These are phyloP conservation scores for Paraphoma chrysanthemicola DNA, from an alignment of 2,329 filamentous ascomycete genomes.

Conservation along the genomic window DNA sequence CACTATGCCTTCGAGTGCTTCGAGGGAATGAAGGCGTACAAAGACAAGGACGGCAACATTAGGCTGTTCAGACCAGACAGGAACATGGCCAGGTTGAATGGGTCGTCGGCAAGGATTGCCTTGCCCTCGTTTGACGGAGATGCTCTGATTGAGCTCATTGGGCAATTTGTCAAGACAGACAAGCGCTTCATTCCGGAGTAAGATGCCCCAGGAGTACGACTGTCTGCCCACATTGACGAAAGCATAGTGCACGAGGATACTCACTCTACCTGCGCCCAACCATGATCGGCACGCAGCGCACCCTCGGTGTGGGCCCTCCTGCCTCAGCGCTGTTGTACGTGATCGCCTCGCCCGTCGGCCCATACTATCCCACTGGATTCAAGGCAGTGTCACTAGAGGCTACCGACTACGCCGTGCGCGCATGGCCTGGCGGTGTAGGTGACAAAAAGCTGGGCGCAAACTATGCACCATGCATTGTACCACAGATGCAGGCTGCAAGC, in stretches of 20 bases:
- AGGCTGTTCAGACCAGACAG: slow-evolving; percentile 92
- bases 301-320: slow-evolving; percentile 90
- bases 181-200: slow-evolving; percentile 86
- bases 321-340: slow-evolving; percentile 91
- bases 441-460: slow-evolving; percentile 99
- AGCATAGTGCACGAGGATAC: slow-evolving; percentile 72
- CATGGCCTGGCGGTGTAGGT: slow-evolving; percentile 96
- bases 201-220: slow-evolving; percentile 32
- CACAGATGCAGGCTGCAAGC: slow-evolving; percentile 88
- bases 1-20: slow-evolving; percentile 99
- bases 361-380: slow-evolving; percentile 98
- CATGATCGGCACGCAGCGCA: slow-evolving; percentile 95
- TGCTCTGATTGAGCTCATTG: slow-evolving; percentile 80
- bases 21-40: slow-evolving; percentile 99
- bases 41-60: slow-evolving; percentile 78
- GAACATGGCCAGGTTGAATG: slow-evolving; percentile 96
- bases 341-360: slow-evolving; percentile 94
- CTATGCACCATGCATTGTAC: slow-evolving; percentile 99
- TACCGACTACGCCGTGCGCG: slow-evolving; percentile 93
- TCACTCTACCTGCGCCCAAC: slow-evolving; percentile 95
- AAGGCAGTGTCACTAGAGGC: slow-evolving; percentile 96
- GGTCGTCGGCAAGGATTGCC: slow-evolving; percentile 88
- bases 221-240: slow-evolving; percentile 11
- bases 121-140: slow-evolving; percentile 82
- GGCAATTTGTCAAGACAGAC: slow-evolving; percentile 80